Conservation (phyloP, 441 rosid species). For the Metrosideros polymorpha region DNA sequence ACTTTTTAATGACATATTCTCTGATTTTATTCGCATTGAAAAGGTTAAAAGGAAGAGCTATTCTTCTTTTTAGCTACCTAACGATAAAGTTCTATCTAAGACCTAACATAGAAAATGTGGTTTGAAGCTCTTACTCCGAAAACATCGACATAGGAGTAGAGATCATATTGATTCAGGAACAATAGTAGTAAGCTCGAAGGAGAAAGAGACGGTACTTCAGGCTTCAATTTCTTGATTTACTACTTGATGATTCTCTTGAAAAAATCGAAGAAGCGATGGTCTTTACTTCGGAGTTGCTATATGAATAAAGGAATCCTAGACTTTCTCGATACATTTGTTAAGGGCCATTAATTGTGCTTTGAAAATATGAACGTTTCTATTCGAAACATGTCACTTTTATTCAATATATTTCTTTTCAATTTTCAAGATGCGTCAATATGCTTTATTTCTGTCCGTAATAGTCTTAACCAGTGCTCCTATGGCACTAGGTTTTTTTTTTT, state of each 20-base stretch:
- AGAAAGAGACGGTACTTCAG: neutral
- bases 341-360: neutral
- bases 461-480: neutral
- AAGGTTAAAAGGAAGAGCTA: neutral
- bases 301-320: neutral
- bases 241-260: neutral
- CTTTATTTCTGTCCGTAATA: neutral
- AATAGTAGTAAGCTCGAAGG: neutral
- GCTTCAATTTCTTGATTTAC: neutral
- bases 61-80: neutral
- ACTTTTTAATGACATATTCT: neutral
- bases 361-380: neutral
- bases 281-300: neutral
- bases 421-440: neutral
- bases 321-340: neutral
- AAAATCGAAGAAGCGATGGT: neutral
- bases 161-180: neutral
- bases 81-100: neutral
- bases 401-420: neutral
- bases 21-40: neutral
- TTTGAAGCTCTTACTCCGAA: neutral
- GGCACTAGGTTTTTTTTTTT: accelerated
- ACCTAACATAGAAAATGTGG: neutral
- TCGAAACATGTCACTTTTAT: neutral
- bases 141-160: neutral